Evolutionary conservation across 805 yeast species (phyloP), one percentile per base, ranked within the genome.

Genomic region (Saccharomycopsis sp.): DNA sequence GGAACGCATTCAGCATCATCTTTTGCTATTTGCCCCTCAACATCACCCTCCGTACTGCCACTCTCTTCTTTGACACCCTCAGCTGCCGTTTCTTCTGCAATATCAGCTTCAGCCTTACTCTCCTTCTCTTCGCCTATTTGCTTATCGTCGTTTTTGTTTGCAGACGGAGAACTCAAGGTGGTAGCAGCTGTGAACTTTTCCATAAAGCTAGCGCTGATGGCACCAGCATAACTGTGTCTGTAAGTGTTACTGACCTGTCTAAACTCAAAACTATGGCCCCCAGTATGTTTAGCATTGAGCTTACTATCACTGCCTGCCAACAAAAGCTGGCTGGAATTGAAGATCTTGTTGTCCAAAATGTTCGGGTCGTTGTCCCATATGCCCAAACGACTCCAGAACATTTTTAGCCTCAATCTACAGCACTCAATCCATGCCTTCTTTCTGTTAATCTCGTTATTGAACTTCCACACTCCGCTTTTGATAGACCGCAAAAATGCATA

Each of bases 301-400:
- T 48, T 20, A 23, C 37, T n/a, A 34, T 15, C 21, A 1, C n/a
- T 2, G 8, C 50, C 44, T 16, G 20, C 44, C 23, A 51, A 55
- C 3, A 53, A 34, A 2, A 60, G 29, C 34, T 54, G 58, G 15
- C 34, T 37, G 2, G 59, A 52, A 16, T 40, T 29, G 21, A 60
- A 60, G 9, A 55, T 75, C 47, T 71, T 74, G 3, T 71, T 73
- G 46, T 76, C 67, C 18, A 65, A 50, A 7, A 68, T 63, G 47
- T 66, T 69, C 2, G 54, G 40, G 34, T 74, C 78, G 2, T 71
- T 68, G 58, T 85, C 88, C 91, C 92, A 87, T 34, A 84, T 77
- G 3, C 97, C 97, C 21, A 85, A 70, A 62, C 89, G 83, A 7
- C 95, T 77, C 92, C 96, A 92, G 71, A 86, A 89, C 62, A 91